phyloP scores from a whole-genome alignment of 1,139 yeast species.

The Blastobotrys proliferans region DNA sequence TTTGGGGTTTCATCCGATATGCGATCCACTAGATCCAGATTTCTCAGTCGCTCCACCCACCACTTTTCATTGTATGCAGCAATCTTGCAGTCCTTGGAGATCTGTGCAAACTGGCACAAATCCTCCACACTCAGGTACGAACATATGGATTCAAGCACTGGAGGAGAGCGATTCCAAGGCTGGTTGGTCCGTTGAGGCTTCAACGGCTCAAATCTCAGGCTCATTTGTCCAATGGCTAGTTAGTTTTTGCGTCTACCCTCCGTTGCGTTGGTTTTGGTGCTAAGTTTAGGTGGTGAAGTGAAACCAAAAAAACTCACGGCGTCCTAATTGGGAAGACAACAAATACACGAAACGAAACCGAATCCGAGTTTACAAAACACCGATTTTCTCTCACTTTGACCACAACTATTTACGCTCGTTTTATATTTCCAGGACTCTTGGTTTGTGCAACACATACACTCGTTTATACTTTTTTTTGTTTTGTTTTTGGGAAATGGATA shows the following conservation, averaged over 20 bases:
- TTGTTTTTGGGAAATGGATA: neutral
- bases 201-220: slow-evolving; percentile 14
- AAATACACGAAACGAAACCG: too few species aligned
- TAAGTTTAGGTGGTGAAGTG: too few species aligned
- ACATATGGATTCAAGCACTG: slow-evolving; percentile 14
- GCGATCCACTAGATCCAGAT: slow-evolving; percentile 39
- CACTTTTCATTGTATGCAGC: slow-evolving; percentile 36
- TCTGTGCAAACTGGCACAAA: slow-evolving; percentile 28
- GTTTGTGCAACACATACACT: too few species aligned
- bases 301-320: too few species aligned
- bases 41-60: slow-evolving; percentile 51
- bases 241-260: neutral
- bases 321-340: too few species aligned
- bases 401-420: too few species aligned
- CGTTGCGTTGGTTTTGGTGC: neutral
- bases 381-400: too few species aligned
- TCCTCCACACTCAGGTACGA: slow-evolving; percentile 28
- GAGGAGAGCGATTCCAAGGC: slow-evolving; percentile 10
- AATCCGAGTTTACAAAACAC: too few species aligned
- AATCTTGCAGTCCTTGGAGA: slow-evolving; percentile 37
- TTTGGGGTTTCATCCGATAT: slow-evolving; percentile 23
- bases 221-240: neutral
- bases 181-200: slow-evolving; percentile 8
- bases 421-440: too few species aligned
- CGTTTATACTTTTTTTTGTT: neutral